Evolutionary conservation across 2,329 filamentous ascomycete genomes (phyloP), one percentile per base, ranked within the genome.

Genomic region (Aureobasidium subglaciale): DNA sequence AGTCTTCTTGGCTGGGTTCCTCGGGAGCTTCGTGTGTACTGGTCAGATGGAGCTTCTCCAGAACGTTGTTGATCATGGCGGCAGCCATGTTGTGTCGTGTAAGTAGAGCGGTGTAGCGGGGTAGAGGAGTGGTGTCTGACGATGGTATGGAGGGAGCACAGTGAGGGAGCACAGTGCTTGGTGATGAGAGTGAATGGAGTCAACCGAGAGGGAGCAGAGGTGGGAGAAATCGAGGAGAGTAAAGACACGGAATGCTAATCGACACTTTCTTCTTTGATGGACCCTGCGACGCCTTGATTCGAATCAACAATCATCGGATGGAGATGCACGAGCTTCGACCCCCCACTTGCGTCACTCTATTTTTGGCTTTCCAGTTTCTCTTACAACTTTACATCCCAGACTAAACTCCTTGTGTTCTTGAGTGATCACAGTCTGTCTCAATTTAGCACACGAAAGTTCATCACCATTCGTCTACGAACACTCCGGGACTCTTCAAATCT

Each of bases 1-100:
- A 74, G 67, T 88, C 81, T 60, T 88, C 81, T 57, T 81, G 71
- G 34, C 81, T 80, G 58, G 88, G 85, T 63, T 80, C 76, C 40
- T 72, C 67, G 41, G 72, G 70, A 25, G 74, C 66, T 43, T 68
- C 63, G 22, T 65, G 59, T 46, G 66, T 64, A 59, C 58, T 62
- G 27, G 68, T 68, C 58, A 75, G 62, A 64, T 73, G 62, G 35
- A 74, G 68, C 62, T 70, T 70, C 62, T 73, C 71, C 53, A 74
- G 68, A 54, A 73, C 65, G 58, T 63, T 70, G 67, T 70, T 71
- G 59, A 65, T 59, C 40, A 60, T 61, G 52, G 72, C 67, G 40
- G 70, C 68, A 63, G 73, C 73, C 68, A 69, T 71, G 63, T 29
- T 65, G 35, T 50, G 46, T 15, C 16, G 7, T 29, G 46, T 38